A percentile compares a stretch with the other conserved stretches of the same genome.
Evolutionary conservation across 352 stramenopile species (phyloP).

Genomic region (Globisporangium sylvaticum): DNA sequence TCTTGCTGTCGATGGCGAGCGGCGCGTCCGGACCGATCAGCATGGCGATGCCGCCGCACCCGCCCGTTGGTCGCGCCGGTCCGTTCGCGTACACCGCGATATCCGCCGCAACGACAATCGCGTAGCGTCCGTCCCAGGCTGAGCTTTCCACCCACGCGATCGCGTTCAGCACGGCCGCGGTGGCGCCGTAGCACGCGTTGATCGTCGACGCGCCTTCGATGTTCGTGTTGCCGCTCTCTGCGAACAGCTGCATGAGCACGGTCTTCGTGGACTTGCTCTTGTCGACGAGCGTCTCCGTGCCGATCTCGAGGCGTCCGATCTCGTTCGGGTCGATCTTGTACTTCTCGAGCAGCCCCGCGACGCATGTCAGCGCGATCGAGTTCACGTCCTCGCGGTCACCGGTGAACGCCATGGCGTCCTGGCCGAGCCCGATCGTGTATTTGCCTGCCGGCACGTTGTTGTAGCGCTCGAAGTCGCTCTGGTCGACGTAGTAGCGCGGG

Average conservation of each 20-base stretch:
- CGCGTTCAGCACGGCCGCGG: conserved; percentile 95
- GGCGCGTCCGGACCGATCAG: conserved; percentile 95
- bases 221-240: conserved; percentile 43
- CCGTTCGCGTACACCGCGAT: conserved; percentile 96
- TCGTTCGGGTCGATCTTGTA: conserved; percentile 48
- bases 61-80: conserved; percentile 85
- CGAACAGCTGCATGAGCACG: conserved; percentile 74
- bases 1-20: conserved; percentile 86
- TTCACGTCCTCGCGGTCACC: conserved; percentile 75
- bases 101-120: conserved; percentile 95
- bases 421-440: conserved; percentile 63
- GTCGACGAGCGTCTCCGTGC: conserved; percentile 94
- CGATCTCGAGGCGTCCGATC: conserved; percentile 95
- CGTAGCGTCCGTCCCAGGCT: conserved; percentile 92
- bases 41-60: conserved; percentile 94
- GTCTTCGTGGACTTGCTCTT: conserved; percentile 88
- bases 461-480: conserved; percentile 93
- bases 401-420: conserved; percentile 61
- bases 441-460: conserved; percentile 77
- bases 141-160: conserved; percentile 94
- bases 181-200: conserved; percentile 98
- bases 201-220: conserved; percentile 90
- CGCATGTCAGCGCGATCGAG: conserved; percentile 57
- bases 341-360: conserved; percentile 52
- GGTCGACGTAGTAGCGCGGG: conserved; percentile 90